These are phyloP conservation scores for Ophiorrhiza pumila DNA, from an alignment of 257 asterid species.

Conservation along the genomic window DNA sequence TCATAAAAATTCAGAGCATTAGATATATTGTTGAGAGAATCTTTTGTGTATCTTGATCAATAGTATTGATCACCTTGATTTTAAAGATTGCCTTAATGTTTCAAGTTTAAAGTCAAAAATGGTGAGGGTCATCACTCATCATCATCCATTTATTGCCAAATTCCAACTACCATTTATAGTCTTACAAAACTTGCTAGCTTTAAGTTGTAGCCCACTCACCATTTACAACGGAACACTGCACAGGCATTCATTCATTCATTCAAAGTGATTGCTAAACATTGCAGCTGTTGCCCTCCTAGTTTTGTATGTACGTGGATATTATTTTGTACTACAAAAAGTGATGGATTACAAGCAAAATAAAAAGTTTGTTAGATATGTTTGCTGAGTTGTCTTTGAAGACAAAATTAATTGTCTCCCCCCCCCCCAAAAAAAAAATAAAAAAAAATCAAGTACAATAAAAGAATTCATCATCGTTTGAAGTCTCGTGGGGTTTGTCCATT, in stretches of 20 bases:
- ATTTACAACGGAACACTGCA: no score
- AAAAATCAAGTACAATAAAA: no score
- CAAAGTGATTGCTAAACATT: not conserved
- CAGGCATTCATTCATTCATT: no score
- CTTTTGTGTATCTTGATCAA: no score
- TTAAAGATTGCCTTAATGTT: not conserved
- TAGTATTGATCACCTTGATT: not conserved
- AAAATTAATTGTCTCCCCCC: not conserved
- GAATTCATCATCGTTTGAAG: not conserved
- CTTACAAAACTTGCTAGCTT: not conserved
- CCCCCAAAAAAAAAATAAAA: not conserved
- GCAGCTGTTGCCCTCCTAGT: not conserved
- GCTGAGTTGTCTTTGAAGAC: constrained; percentile 11
- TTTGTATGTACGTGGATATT: not conserved
- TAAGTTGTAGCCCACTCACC: not conserved
- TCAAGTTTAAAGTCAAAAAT: not conserved
- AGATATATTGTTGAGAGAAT: no score
- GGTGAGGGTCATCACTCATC: no score
- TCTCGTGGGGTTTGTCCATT: no score
- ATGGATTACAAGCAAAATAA: not conserved
- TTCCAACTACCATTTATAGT: not conserved
- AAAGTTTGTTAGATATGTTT: constrained; percentile 14
- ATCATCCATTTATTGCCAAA: not conserved
- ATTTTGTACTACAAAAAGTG: not conserved
- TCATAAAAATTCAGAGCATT: no score